phyloP scores from a whole-genome alignment of 202 grass and related monocot genomes.

The Bolboschoenoplectus hybrid region DNA sequence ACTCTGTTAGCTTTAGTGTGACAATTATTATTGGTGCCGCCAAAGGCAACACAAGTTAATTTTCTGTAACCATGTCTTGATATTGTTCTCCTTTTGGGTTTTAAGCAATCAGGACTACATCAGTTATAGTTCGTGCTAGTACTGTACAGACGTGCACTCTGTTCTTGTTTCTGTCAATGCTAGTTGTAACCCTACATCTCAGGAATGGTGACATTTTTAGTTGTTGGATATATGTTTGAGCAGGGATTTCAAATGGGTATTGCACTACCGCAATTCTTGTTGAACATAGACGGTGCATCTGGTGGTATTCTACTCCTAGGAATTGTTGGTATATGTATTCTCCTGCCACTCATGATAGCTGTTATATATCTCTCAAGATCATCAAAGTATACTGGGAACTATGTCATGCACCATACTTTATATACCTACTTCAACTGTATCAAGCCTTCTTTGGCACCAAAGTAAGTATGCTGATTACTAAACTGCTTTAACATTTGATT shows the following conservation, averaged over 20 bases:
- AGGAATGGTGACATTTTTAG: not conserved
- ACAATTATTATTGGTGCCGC: no score
- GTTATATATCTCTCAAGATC: slow-evolving; percentile 99
- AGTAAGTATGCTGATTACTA: slow-evolving; percentile 47
- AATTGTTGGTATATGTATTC: slow-evolving; percentile 96
- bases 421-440: slow-evolving; percentile 97
- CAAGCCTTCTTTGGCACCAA: slow-evolving; percentile 99
- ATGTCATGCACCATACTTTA: slow-evolving; percentile 98
- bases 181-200: not conserved
- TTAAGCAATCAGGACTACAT: no score
- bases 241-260: slow-evolving; percentile 99
- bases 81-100: no score
- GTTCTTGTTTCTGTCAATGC: not conserved
- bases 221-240: slow-evolving; percentile 25
- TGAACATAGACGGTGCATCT: slow-evolving; percentile 96
- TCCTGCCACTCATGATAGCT: slow-evolving; percentile 92
- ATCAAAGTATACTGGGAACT: slow-evolving; percentile 98
- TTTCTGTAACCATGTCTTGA: no score
- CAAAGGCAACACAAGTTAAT: no score
- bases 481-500: not conserved
- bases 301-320: slow-evolving; percentile 91
- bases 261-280: slow-evolving; percentile 89
- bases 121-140: no score
- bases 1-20: not conserved
- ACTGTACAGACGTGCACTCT: not conserved